Conservation (phyloP, 2,329 filamentous ascomycete genomes). For the Claviceps sorghi region DNA sequence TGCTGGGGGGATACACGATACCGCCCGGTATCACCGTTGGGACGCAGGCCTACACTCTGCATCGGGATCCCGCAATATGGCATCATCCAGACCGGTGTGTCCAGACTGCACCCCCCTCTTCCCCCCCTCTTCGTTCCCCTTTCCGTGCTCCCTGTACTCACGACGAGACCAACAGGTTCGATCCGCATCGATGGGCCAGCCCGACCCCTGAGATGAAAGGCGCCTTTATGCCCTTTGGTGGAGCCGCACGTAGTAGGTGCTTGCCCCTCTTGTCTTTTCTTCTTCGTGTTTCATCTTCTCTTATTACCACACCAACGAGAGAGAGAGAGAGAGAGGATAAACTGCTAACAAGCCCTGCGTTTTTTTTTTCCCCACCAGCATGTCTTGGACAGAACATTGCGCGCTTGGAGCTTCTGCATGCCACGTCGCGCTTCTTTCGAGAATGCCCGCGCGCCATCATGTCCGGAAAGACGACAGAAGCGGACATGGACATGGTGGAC, state of each 20-base stretch:
- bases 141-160: neutral
- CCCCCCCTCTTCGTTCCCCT: neutral
- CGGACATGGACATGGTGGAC: neutral
- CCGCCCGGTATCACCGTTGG: neutral
- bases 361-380: no score
- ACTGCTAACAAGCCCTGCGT: no score
- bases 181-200: neutral
- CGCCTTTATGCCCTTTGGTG: conserved; percentile 1
- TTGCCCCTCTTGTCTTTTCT: neutral
- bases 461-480: neutral
- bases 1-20: neutral
- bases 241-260: neutral
- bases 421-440: neutral
- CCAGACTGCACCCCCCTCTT: no score
- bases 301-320: neutral
- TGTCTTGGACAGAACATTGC: conserved; percentile 1
- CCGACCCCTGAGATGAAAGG: neutral
- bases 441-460: neutral
- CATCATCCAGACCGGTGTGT: neutral
- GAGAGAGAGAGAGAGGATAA: no score
- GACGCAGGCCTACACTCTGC: neutral
- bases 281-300: neutral
- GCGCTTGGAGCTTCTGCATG: neutral
- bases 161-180: neutral
- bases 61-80: neutral